Base-by-base conservation (phyloP, 768 basidiomycete genomes). In the Kwoniella dendrophila region DNA sequence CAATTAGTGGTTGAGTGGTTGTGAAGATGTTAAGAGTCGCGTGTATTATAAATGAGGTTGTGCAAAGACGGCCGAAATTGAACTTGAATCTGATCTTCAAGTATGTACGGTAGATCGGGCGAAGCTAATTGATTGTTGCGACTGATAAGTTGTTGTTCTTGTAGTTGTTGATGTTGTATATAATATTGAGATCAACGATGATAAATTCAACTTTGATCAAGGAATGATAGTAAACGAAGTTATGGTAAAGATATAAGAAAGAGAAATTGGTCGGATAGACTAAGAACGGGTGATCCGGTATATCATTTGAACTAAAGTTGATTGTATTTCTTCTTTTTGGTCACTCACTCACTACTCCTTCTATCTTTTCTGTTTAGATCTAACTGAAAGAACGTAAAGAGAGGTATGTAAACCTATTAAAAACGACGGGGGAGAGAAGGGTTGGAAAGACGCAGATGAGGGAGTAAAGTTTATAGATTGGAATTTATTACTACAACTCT, bases 241-340 rank as follows among this genome's bases (percentile, higher is more conserved):
- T 26, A n/a, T n/a, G 45, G 18, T 48, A 26, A 6, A 20, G 24
- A 7, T 4, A 48, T 4, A 26, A 48, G 16, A 30, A 16, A n/a
- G 29, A 36, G n/a, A 50, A 34, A 22, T 16, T n/a, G 20, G 32
- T 51, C 49, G 49, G 49, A 51, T 51, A 51, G 49, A 32, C 49
- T 51, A 51, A 51, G 18, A 51, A 51, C 49, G 49, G 49, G 29
- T 51, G 49, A 51, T 51, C 49, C 49, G 49, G 49, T 32, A 20
- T 51, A 2, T 12, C 32, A n/a, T n/a, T n/a, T n/a, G n/a, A n/a
- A n/a, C n/a, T n/a, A n/a, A n/a, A n/a, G n/a, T n/a, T 33, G n/a
- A 20, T 49, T 30, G 24, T 27, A 5, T 48, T 5, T 48, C 11
- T 26, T 48, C 4, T 22, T 52, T 29, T 34, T 52, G 14, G 29